Base-by-base conservation (phyloP, 1,139 yeast genomes). In the Debaryomyces udenii region DNA sequence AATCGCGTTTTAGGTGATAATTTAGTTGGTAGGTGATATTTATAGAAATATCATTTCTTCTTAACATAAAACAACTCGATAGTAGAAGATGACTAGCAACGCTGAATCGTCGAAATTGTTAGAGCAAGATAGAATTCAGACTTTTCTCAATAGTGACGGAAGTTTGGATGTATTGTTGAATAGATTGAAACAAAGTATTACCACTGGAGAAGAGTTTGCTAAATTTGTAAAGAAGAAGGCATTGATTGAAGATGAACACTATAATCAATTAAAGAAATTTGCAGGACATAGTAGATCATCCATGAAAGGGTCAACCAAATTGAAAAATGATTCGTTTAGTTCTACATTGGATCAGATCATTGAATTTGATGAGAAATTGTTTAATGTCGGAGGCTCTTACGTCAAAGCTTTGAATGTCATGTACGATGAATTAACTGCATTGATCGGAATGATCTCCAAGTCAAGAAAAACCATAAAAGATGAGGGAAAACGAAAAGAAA, bases 181-280 rank as follows among this genome's bases (percentile, higher is more conserved):
- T 2, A 74, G 96, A 31, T 72, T 91, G 46, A 93, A 93, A 62
- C 91, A 85, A 57, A 81, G 91, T 48, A 72, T 90, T 36, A 74
- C 75, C 43, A 83, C 96, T 0, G 86, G 95, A 45, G 96, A 89
- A 53, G 98, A 93, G 58, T 82, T 89, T 53, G 74, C 90, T 32
- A 79, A 81, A 51, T 93, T 81, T 59, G 70, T 91, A 45, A 86
- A 86, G 59, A 87, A 85, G 61, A 85, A 87, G 53, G 90, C 91
- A 23, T 69, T 79, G 34, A 74, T 84, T 43, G 97, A 90, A 62
- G 87, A 83, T 50, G 95, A 86, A 45, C 88, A 88, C 61, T 81
- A 81, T 39, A 75, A 76, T 42, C 94, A 86, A 53, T 63, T 88
- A 49, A 81, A 81, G 56, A 87, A 89, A 64, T 76, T 82, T 35